These are phyloP conservation scores for Colletotrichum sp. DNA, from an alignment of 2,329 filamentous ascomycete species.

Conservation along the genomic window DNA sequence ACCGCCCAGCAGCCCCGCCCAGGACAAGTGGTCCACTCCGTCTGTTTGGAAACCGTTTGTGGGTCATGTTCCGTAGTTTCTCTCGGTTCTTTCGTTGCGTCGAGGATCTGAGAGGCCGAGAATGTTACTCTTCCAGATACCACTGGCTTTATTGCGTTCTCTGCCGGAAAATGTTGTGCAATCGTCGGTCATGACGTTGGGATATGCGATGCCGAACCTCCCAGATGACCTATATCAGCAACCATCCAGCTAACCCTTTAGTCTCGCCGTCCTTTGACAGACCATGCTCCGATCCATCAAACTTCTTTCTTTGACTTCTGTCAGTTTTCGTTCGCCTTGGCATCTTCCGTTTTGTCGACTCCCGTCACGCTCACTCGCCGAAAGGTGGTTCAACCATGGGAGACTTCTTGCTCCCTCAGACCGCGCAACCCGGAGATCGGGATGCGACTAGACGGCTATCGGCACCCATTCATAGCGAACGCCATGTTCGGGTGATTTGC, in stretches of 20 bases:
- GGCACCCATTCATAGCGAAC: conserved; percentile 10
- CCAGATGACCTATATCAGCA: neutral
- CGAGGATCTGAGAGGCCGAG: neutral
- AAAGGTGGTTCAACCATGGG: neutral
- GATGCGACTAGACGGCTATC: neutral
- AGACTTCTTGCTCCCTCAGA: neutral
- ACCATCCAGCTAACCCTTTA: neutral
- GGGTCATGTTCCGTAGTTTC: neutral
- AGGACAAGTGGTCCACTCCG: neutral
- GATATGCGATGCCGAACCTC: neutral
- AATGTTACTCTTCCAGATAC: neutral
- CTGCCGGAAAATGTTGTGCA: neutral
- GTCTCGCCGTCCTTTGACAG: neutral
- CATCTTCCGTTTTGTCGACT: neutral
- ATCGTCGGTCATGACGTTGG: neutral
- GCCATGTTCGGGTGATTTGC: conserved; percentile 35
- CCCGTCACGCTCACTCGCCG: neutral
- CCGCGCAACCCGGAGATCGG: neutral
- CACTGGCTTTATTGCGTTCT: neutral
- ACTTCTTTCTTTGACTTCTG: neutral
- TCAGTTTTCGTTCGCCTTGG: neutral
- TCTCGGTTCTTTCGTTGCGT: neutral
- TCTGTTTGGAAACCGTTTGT: neutral
- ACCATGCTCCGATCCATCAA: neutral
- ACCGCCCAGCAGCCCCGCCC: neutral